Evolutionary conservation across 306 rosid species (phyloP).

Genomic region (Cicer chorassanicum): DNA sequence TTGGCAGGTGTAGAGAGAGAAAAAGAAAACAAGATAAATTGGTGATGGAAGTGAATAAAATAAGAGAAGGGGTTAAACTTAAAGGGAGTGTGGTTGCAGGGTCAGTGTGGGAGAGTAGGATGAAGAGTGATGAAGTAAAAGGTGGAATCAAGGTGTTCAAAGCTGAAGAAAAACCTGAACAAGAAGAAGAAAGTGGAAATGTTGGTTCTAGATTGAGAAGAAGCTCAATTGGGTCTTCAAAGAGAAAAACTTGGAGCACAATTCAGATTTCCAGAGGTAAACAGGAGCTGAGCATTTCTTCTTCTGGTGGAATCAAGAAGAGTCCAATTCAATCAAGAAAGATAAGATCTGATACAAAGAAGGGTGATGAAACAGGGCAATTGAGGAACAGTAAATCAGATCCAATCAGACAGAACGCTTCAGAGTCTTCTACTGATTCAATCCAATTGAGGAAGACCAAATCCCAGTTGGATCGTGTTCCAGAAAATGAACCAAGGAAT

Average conservation of each 20-base stretch:
- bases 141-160: slow-evolving; percentile 84
- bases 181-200: slow-evolving; percentile 27
- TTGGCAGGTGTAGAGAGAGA: slow-evolving; percentile 18
- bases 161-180: slow-evolving; percentile 54
- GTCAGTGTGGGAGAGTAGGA: slow-evolving; percentile 91
- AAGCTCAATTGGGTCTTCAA: slow-evolving; percentile 46
- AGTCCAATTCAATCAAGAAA: slow-evolving; percentile 55
- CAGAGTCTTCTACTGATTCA: slow-evolving; percentile 31
- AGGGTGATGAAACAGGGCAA: slow-evolving; percentile 36
- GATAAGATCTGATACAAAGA: slow-evolving; percentile 51
- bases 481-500: slow-evolving; percentile 43
- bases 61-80: slow-evolving; percentile 41
- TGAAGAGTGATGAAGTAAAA: slow-evolving; percentile 73
- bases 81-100: slow-evolving; percentile 61
- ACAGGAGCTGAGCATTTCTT: slow-evolving; percentile 49
- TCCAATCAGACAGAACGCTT: slow-evolving; percentile 39
- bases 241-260: slow-evolving; percentile 72
- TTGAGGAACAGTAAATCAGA: slow-evolving; percentile 67
- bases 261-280: slow-evolving; percentile 51
- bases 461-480: slow-evolving; percentile 42
- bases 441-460: slow-evolving; percentile 55
- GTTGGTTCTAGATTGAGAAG: slow-evolving; percentile 51
- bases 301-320: slow-evolving; percentile 60
- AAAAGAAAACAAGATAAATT: not conserved
- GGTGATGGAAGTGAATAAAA: slow-evolving; percentile 60